phyloP scores from a whole-genome alignment of 2,329 filamentous ascomycete species.

The Pseudogymnoascus sp. region DNA sequence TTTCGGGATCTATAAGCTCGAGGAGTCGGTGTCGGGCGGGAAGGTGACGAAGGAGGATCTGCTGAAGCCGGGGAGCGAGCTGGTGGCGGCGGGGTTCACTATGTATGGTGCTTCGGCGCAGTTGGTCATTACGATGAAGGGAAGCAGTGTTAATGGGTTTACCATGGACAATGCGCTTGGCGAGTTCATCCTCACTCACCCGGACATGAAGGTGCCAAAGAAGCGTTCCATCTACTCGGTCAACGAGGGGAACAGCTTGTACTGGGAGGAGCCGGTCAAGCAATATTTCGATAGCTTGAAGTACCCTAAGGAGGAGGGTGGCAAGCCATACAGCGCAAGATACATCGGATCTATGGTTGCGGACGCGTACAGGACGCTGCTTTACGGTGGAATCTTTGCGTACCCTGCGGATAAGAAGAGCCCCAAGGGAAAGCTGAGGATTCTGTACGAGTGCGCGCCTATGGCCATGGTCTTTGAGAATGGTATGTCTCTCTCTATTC shows the following conservation, averaged over 20 bases:
- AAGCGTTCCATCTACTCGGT: conserved; percentile 86
- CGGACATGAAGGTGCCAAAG: conserved; percentile 80
- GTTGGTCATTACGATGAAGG: conserved; percentile 94
- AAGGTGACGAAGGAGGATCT: conserved; percentile 75
- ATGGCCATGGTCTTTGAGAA: conserved; percentile 99
- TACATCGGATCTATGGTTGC: conserved; percentile 99
- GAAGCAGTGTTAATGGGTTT: conserved; percentile 89
- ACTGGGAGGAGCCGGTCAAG: conserved; percentile 86
- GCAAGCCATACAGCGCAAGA: conserved; percentile 86
- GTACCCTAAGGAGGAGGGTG: conserved; percentile 55
- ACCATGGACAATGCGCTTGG: conserved; percentile 93
- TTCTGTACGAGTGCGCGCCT: conserved; percentile 95
- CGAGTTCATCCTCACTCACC: conserved; percentile 98
- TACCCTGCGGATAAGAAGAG: conserved; percentile 98
- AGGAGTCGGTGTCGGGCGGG: conserved; percentile 49
- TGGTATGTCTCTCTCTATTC: conserved; percentile 46
- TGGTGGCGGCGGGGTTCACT: conserved; percentile 94
- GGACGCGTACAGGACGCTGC: conserved; percentile 87
- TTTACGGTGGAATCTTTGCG: conserved; percentile 95
- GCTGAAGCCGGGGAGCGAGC: conserved; percentile 78
- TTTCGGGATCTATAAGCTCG: conserved; percentile 86
- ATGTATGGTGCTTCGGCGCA: conserved; percentile 98
- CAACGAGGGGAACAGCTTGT: conserved; percentile 96
- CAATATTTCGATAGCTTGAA: conserved; percentile 87
- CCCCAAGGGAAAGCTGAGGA: conserved; percentile 94